Conservation (phyloP, 768 basidiomycete genomes). For the Paxillus involutus region DNA sequence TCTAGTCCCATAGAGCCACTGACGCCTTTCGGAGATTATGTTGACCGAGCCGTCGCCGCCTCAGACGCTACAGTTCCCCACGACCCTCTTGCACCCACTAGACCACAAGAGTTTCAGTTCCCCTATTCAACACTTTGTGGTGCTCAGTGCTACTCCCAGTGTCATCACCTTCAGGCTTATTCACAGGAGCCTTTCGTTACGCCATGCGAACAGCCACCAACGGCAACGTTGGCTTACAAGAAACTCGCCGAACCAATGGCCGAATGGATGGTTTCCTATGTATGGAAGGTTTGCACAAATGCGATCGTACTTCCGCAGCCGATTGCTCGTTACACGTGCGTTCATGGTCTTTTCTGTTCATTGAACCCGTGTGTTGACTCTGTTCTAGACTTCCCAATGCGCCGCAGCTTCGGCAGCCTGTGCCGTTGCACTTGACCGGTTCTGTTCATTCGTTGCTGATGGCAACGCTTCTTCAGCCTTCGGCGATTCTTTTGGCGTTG, state of each 20-base stretch:
- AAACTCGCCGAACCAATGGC: constrained; percentile 75
- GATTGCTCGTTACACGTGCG: constrained; percentile 59
- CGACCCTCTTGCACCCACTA: constrained; percentile 16
- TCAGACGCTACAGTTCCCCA: constrained; percentile 28
- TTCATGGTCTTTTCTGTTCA: constrained; percentile 10
- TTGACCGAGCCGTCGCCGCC: constrained; percentile 68
- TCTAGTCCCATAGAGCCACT: constrained; percentile 75
- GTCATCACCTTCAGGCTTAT: constrained; percentile 19
- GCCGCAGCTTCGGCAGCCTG: constrained; percentile 38
- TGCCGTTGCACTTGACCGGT: constrained; percentile 45
- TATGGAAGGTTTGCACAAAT: constrained; percentile 84
- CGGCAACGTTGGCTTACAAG: constrained; percentile 59
- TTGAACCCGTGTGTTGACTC: constrained; percentile 12
- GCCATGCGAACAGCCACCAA: constrained; percentile 32
- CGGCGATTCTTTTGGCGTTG: constrained; percentile 71
- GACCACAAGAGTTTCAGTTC: constrained; percentile 17
- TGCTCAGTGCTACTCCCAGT: constrained; percentile 24
- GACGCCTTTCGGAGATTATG: constrained; percentile 75
- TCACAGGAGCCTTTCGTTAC: constrained; percentile 35
- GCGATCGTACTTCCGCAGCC: constrained; percentile 56
- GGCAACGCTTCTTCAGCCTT: constrained; percentile 80
- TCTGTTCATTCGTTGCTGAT: constrained; percentile 73
- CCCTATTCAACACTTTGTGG: constrained; percentile 25
- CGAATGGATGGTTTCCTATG: constrained; percentile 76
- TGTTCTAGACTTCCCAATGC: constrained; percentile 26